A percentile compares a stretch with the other conserved stretches of the same genome.
Conservation (phyloP, 2,329 filamentous ascomycete genomes). For the Cadophora malorum region DNA sequence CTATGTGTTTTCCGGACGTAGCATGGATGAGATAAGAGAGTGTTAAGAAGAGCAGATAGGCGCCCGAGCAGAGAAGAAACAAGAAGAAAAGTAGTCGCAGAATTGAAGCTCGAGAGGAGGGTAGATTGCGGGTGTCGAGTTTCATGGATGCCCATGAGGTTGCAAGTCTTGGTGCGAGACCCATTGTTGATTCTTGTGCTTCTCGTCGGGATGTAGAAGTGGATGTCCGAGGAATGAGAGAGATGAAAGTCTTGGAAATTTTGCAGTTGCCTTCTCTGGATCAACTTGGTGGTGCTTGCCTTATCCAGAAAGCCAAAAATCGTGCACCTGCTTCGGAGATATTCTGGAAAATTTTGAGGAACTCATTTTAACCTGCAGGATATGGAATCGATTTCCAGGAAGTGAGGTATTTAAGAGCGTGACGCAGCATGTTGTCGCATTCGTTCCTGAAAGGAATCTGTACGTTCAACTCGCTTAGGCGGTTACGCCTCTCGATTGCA, state of each 20-base stretch:
- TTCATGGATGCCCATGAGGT: conserved; percentile 21
- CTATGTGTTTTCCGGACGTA: not conserved
- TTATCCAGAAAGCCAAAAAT: not conserved
- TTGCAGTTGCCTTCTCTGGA: not conserved
- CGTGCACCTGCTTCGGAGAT: not conserved
- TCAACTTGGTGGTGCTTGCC: not conserved
- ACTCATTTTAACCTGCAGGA: not conserved
- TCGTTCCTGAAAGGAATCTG: not conserved
- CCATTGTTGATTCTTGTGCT: conserved; percentile 6
- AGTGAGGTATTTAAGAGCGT: not conserved
- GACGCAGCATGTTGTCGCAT: not conserved
- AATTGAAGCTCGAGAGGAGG: conserved; percentile 20
- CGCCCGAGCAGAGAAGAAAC: conserved; percentile 8
- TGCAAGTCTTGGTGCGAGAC: conserved; percentile 20
- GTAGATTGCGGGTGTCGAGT: conserved; percentile 7
- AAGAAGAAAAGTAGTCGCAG: conserved; percentile 13
- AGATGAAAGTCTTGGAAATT: not conserved
- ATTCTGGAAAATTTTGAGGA: not conserved
- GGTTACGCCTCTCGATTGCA: not conserved
- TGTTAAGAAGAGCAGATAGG: conserved; percentile 19
- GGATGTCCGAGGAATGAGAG: not conserved
- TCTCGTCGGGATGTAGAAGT: not conserved
- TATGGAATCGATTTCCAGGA: not conserved
- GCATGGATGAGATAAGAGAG: conserved; percentile 8
- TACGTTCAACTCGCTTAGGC: not conserved